Conservation (phyloP, 805 yeast species). For the Pichia kluyveri region DNA sequence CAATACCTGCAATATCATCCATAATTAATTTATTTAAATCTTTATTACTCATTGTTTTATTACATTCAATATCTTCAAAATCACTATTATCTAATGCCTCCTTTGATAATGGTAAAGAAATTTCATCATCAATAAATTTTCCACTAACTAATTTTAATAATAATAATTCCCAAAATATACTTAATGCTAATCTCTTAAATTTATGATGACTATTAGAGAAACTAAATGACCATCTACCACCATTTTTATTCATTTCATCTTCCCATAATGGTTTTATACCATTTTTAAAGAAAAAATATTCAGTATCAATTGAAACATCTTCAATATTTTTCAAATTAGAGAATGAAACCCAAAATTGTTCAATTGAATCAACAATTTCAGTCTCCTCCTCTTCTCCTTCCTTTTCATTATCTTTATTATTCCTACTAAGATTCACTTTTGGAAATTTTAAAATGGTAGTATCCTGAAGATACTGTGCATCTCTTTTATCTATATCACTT, state of each 20-base stretch:
- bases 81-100: constrained; percentile 3
- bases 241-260: constrained; percentile 49
- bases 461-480: constrained; percentile 31
- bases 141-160: constrained; percentile 45
- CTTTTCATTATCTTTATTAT: background rate
- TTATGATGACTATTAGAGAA: constrained; percentile 7
- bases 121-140: constrained; percentile 24
- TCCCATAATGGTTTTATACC: constrained; percentile 64
- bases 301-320: constrained; percentile 38
- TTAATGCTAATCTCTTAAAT: constrained; percentile 20
- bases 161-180: constrained; percentile 47
- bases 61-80: constrained; percentile 1
- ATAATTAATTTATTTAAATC: constrained; percentile 20
- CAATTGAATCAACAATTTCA: constrained; percentile 34
- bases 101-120: background rate
- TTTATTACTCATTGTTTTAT: background rate
- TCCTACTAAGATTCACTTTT: constrained; percentile 8
- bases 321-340: constrained; percentile 30
- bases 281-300: constrained; percentile 46
- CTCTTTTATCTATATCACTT: constrained; percentile 7
- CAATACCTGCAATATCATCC: constrained; percentile 51
- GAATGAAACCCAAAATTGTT: constrained; percentile 43
- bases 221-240: constrained; percentile 53
- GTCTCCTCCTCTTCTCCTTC: constrained; percentile 12
- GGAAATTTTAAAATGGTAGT: constrained; percentile 36